Percentiles rank a stretch among this genome's conserved stretches.
phyloP scores from a whole-genome alignment of 176 grass and related monocot species.

The Rhynchospora pubera region DNA sequence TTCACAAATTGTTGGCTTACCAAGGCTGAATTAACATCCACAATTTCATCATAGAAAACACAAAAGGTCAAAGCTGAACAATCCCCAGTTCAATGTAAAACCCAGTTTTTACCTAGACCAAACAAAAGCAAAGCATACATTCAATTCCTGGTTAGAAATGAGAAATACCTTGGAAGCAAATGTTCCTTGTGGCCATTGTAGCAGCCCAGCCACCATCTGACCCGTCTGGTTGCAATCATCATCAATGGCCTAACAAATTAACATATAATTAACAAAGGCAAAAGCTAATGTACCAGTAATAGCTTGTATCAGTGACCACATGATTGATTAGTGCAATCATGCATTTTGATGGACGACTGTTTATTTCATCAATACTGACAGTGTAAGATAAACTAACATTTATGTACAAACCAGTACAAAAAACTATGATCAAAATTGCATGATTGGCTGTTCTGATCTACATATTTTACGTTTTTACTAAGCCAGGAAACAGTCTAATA shows the following conservation, averaged over 20 bases:
- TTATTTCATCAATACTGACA: not conserved
- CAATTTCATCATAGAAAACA: not conserved
- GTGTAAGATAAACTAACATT: not conserved
- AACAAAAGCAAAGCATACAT: not conserved
- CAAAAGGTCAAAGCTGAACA: not conserved
- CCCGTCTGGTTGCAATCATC: conserved; percentile 98
- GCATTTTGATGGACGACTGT: not conserved
- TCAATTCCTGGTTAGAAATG: not conserved
- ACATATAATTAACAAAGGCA: conserved; percentile 1
- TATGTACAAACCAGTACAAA: not conserved
- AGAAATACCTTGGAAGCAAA: conserved; percentile 73
- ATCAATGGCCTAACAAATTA: conserved; percentile 68
- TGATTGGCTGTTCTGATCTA: not conserved
- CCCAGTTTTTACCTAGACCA: not conserved
- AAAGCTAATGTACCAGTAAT: not conserved
- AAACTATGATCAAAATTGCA: not conserved
- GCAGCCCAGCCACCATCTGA: conserved; percentile 84
- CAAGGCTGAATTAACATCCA: not conserved
- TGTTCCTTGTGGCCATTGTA: conserved; percentile 85
- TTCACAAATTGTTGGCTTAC: not conserved
- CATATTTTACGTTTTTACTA: not conserved
- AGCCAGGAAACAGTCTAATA: not conserved
- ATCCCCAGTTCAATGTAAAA: not conserved
- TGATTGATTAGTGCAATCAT: not conserved
- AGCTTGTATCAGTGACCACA: not conserved